Base-by-base conservation (phyloP, 2,329 filamentous ascomycete genomes). In the Plectosphaerella cucumerina region DNA sequence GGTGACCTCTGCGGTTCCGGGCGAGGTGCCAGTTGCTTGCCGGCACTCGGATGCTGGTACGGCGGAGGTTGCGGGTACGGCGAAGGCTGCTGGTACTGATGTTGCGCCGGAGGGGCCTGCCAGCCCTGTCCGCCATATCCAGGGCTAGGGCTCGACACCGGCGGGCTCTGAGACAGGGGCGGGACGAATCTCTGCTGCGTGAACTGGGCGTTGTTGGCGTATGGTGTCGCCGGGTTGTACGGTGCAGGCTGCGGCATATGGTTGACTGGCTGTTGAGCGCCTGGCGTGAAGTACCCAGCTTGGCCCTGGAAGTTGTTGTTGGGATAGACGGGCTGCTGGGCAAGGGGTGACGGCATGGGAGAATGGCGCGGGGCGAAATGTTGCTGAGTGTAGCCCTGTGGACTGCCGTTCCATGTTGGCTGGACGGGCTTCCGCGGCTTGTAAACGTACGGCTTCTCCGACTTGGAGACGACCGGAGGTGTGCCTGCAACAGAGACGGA, bases 401-500 rank as follows among this genome's bases (percentile, higher is more conserved):
- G 47, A 34, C 59, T 50, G n/a, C 58, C 58, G 51, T 44, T 50
- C 34, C 56, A 56, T 8, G 56, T 57, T 5, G 60, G 48, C 18
- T 63, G 62, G 1, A 64, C 54, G 2, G 71, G 63, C 49, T 69
- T 70, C 53, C 70, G 64, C 2, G 77, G 76, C 56, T 82, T 81
- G 62, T 81, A 81, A 33, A 72, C 67, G 53, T 81, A 81, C 5
- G 78, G 77, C 60, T 74, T 81, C 31, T 74, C 72, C 6, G 65
- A 53, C 47, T 66, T 69, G 8, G 52, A 41, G 2, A 53, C 44
- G 3, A 52, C 33, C 2, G 55, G 37, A 14, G 56, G 35, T 20
- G 44, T 18, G 45, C 56, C 43, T 39, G 35, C 15, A 14, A 9
- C 35, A 17, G 35, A 8, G 15, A 11, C 5, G 15, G 35, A 39